Percentiles rank a stretch among this genome's conserved stretches.
phyloP scores from a whole-genome alignment of 1,284 basidiomycete species.

The Sparassis latifolia region DNA sequence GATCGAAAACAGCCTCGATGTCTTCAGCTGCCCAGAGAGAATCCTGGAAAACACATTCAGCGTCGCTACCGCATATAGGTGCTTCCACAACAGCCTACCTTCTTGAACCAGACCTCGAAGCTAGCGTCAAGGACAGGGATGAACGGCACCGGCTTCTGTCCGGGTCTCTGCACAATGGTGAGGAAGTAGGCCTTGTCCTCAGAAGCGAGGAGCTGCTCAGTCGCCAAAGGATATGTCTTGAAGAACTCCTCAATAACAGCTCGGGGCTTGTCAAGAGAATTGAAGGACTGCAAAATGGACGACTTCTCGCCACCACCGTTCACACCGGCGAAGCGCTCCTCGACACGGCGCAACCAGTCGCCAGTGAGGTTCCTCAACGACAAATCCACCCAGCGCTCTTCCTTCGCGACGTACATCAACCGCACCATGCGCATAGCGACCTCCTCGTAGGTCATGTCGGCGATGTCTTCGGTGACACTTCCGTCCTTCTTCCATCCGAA shows the following conservation, averaged over 20 bases:
- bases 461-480: slow-evolving; percentile 76
- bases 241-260: slow-evolving; percentile 83
- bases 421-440: slow-evolving; percentile 86
- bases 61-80: too few relatives aligned
- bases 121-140: slow-evolving; percentile 92
- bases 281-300: slow-evolving; percentile 88
- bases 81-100: slow-evolving; percentile 43
- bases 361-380: slow-evolving; percentile 94
- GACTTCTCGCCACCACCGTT: slow-evolving; percentile 72
- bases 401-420: slow-evolving; percentile 89
- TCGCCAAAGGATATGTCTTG: slow-evolving; percentile 75
- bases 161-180: slow-evolving; percentile 88
- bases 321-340: slow-evolving; percentile 96
- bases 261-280: slow-evolving; percentile 77
- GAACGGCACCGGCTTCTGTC: slow-evolving; percentile 98
- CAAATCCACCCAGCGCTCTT: slow-evolving; percentile 90
- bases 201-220: slow-evolving; percentile 83
- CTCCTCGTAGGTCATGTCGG: slow-evolving; percentile 99
- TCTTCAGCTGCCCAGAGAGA: slow-evolving; percentile 98
- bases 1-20: slow-evolving; percentile 97
- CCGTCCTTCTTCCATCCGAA: slow-evolving; percentile 94
- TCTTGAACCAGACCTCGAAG: slow-evolving; percentile 99
- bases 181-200: slow-evolving; percentile 97
- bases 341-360: slow-evolving; percentile 94
- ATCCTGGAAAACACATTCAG: slow-evolving; percentile 49